Evolutionary conservation across 2,329 filamentous ascomycete species (phyloP).

Genomic region (Sclerotinia minor): DNA sequence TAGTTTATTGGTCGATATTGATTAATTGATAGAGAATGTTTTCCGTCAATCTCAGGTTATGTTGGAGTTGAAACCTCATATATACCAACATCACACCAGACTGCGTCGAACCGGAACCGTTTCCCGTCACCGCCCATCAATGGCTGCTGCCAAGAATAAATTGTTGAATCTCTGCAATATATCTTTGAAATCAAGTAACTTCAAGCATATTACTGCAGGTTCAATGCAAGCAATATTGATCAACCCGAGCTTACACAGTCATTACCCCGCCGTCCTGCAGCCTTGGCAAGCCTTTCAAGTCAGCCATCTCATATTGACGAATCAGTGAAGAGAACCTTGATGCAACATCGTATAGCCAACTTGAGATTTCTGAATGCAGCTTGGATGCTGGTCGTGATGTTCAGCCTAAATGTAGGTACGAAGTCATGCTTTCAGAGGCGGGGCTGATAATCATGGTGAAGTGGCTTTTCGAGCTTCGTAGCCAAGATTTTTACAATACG

Average conservation of each 20-base stretch:
- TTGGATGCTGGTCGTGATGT: not conserved
- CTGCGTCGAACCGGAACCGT: not conserved
- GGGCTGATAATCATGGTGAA: not conserved
- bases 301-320: not conserved
- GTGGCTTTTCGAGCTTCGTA: not conserved
- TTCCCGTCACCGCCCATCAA: not conserved
- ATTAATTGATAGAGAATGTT: not conserved
- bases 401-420: constrained; percentile 9
- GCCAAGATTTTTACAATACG: not conserved
- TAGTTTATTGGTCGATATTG: not conserved
- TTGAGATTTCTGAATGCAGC: not conserved
- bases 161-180: constrained; percentile 3
- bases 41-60: not conserved
- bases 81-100: not conserved
- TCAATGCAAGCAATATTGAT: constrained; percentile 9
- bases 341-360: constrained; percentile 10
- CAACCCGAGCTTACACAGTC: not conserved
- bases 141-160: constrained; percentile 5
- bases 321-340: constrained; percentile 2
- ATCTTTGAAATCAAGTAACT: not conserved
- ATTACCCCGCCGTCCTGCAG: constrained; percentile 4
- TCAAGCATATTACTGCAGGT: not conserved
- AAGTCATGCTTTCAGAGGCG: not conserved
- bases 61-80: not conserved
- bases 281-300: constrained; percentile 4